Percentiles rank a stretch among this genome's conserved stretches.
phyloP scores from a whole-genome alignment of 192 early-diverging fungal species.

The Chytriomyces hyalinus region DNA sequence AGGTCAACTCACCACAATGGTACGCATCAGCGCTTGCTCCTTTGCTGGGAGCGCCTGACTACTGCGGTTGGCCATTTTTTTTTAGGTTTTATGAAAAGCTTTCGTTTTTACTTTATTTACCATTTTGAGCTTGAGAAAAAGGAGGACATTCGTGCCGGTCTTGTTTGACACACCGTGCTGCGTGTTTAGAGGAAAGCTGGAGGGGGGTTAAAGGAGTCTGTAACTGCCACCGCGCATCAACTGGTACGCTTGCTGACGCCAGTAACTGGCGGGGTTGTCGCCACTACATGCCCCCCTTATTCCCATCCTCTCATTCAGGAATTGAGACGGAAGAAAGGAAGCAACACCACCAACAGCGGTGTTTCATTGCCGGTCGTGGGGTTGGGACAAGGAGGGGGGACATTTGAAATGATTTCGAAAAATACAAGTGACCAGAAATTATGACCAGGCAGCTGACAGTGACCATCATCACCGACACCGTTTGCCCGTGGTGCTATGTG shows the following conservation, averaged over 20 bases:
- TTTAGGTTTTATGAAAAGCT: background rate
- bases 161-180: background rate
- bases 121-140: background rate
- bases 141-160: background rate
- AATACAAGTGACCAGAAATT: background rate
- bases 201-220: too few species aligned
- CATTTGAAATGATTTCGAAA: background rate
- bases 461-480: slow-evolving; percentile 68
- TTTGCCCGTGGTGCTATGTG: slow-evolving; percentile 81
- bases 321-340: too few species aligned
- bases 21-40: slow-evolving; percentile 74
- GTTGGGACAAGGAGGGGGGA: background rate
- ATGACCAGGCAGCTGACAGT: slow-evolving; percentile 39
- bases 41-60: slow-evolving; percentile 61
- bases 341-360: too few species aligned
- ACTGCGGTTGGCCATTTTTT: slow-evolving; percentile 16
- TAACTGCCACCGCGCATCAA: too few species aligned
- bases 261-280: too few species aligned
- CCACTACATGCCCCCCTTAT: too few species aligned
- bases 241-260: too few species aligned
- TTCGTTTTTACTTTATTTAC: background rate
- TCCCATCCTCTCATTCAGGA: too few species aligned
- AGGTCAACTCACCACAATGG: slow-evolving; percentile 65
- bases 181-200: background rate
- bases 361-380: too few species aligned